Evolutionary conservation across 83 land plant genomes (phyloP).

Genomic region (Diphasiastrum complanatum): DNA sequence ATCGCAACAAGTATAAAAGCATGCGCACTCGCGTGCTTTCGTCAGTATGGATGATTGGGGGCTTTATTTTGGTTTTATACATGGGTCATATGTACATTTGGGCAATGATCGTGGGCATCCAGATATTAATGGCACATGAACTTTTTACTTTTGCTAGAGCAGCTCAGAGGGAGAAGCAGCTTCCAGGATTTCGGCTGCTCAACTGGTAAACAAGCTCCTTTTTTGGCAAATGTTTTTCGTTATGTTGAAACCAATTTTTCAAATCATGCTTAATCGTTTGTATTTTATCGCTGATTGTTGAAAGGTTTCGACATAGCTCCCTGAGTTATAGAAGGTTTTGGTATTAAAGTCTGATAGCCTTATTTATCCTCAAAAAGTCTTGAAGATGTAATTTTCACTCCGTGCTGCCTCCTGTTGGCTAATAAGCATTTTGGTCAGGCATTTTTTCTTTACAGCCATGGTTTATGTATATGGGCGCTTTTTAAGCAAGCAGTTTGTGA

Average conservation of each 20-base stretch:
- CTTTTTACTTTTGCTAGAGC: constrained; percentile 73
- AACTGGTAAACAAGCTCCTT: constrained; percentile 51
- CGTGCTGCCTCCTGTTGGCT: not conserved
- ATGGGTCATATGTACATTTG: constrained; percentile 91
- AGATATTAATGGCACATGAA: constrained; percentile 80
- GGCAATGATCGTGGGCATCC: constrained; percentile 86
- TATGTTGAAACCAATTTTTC: not conserved
- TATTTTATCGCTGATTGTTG: no score
- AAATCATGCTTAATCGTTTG: not conserved
- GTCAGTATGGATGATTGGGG: constrained; percentile 83
- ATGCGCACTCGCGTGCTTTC: constrained; percentile 66
- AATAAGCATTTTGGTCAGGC: constrained; percentile 45
- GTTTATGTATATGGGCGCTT: constrained; percentile 87
- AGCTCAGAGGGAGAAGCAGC: constrained; percentile 56
- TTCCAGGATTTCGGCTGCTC: constrained; percentile 79
- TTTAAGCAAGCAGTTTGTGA: constrained; percentile 75
- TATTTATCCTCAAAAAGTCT: not conserved
- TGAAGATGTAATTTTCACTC: not conserved
- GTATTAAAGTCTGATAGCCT: no score
- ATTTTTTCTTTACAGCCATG: constrained; percentile 95
- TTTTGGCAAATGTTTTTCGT: not conserved
- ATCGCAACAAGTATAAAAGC: constrained; percentile 61
- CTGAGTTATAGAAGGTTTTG: no score
- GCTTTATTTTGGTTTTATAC: constrained; percentile 60
- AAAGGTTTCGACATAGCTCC: no score